A percentile compares a stretch with the other conserved stretches of the same genome.
Conservation (phyloP, 2,329 filamentous ascomycete species). For the Botrytis pseudocinerea region DNA sequence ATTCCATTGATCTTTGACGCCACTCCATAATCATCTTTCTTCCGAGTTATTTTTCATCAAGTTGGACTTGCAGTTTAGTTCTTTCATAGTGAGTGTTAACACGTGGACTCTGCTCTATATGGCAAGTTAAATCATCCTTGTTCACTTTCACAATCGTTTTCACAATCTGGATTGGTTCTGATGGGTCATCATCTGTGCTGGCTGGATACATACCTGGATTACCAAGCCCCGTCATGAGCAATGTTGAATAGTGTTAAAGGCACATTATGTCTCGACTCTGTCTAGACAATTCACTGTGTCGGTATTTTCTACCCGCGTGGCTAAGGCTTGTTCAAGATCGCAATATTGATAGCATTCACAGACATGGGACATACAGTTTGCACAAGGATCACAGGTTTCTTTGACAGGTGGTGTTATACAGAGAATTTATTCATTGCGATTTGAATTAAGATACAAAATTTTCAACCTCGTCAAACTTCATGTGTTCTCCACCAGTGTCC, state of each 20-base stretch:
- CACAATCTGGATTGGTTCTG: no score
- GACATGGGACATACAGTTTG: not conserved
- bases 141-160: no score
- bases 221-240: no score
- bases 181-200: no score
- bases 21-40: no score
- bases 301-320: not conserved
- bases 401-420: not conserved
- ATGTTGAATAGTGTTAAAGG: not conserved
- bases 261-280: not conserved
- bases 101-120: no score
- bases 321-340: not conserved
- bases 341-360: not conserved
- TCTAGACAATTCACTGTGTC: not conserved
- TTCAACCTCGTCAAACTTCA: not conserved
- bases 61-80: no score
- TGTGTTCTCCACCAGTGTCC: fast-evolving
- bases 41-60: no score
- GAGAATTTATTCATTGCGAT: not conserved
- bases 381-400: not conserved
- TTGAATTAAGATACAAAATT: not conserved
- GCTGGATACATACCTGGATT: no score
- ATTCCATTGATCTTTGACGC: no score
- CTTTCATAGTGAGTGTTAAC: no score
- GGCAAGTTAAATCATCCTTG: no score